Conservation (phyloP, 2,329 filamentous ascomycete species). For the Fusarium sp. region DNA sequence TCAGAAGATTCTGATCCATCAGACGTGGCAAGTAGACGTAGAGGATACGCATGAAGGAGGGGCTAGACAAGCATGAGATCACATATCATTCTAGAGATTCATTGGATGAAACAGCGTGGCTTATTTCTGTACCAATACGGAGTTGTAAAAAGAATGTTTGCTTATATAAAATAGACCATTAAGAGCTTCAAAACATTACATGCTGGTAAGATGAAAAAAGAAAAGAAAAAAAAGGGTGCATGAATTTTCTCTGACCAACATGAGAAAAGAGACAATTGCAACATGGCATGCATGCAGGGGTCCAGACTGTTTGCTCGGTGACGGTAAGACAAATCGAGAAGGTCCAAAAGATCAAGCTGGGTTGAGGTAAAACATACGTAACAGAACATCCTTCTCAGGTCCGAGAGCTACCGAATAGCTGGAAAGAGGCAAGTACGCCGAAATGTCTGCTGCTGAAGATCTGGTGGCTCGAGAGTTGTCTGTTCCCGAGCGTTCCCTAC, state of each 20-base stretch:
- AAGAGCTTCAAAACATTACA: conserved; percentile 14
- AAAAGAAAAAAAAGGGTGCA: neutral
- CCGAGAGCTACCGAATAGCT: neutral
- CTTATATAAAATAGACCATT: neutral
- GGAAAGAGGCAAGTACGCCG: conserved; percentile 3
- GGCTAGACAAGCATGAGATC: neutral
- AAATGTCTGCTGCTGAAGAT: neutral
- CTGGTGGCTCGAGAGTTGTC: conserved; percentile 6
- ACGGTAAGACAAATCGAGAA: neutral
- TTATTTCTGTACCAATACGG: conserved; percentile 1
- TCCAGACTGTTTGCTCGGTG: neutral
- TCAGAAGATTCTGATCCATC: conserved; percentile 47
- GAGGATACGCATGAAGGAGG: conserved; percentile 31
- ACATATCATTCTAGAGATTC: neutral
- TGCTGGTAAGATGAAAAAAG: neutral
- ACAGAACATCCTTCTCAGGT: conserved; percentile 1
- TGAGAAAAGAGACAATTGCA: conserved; percentile 9
- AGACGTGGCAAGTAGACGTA: conserved; percentile 47
- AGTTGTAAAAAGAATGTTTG: neutral
- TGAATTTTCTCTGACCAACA: conserved; percentile 6
- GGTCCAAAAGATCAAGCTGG: neutral
- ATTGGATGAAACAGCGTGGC: neutral
- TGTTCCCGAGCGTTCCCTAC: neutral
- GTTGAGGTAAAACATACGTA: conserved; percentile 5
- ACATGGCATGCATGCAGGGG: conserved; percentile 3